Evolutionary conservation across 225 moss, liverwort and hornwort species (phyloP).

Genomic region (Climacium dendroides): DNA sequence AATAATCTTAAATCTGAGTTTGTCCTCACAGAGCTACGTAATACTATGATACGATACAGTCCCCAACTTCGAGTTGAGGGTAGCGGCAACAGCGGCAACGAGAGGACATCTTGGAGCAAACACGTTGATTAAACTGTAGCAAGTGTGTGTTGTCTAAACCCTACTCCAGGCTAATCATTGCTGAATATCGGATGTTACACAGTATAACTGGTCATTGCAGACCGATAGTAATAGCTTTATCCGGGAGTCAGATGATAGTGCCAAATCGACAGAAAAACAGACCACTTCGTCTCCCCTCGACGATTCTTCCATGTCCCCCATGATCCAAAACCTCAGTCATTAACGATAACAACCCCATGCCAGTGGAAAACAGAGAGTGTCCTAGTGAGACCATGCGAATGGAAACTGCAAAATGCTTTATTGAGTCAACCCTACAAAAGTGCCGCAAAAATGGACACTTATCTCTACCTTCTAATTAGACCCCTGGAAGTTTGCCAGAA

Average conservation of each 20-base stretch:
- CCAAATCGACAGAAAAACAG: not conserved
- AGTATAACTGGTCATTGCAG: not conserved
- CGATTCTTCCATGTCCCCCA: not conserved
- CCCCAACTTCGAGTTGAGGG: not conserved
- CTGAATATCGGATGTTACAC: not conserved
- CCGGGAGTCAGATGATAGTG: not conserved
- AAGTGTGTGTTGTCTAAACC: not conserved
- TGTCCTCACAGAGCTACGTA: not conserved
- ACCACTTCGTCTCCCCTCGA: not conserved
- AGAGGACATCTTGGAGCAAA: not conserved
- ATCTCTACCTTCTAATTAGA: not conserved
- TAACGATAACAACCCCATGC: not conserved
- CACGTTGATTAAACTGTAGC: not conserved
- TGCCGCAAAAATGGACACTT: constrained; percentile 15
- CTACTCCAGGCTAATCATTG: not conserved
- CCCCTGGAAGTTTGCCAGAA: not conserved
- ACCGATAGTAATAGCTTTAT: not conserved
- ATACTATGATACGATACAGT: too few relatives aligned
- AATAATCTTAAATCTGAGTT: too few relatives aligned
- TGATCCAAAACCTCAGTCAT: not conserved
- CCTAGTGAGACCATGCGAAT: not conserved
- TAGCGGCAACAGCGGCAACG: not conserved
- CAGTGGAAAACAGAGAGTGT: not conserved
- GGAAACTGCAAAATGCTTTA: constrained; percentile 2
- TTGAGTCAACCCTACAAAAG: constrained; percentile 8